These are phyloP conservation scores for Mycena citricolor DNA, from an alignment of 1,284 basidiomycete genomes.

Conservation along the genomic window DNA sequence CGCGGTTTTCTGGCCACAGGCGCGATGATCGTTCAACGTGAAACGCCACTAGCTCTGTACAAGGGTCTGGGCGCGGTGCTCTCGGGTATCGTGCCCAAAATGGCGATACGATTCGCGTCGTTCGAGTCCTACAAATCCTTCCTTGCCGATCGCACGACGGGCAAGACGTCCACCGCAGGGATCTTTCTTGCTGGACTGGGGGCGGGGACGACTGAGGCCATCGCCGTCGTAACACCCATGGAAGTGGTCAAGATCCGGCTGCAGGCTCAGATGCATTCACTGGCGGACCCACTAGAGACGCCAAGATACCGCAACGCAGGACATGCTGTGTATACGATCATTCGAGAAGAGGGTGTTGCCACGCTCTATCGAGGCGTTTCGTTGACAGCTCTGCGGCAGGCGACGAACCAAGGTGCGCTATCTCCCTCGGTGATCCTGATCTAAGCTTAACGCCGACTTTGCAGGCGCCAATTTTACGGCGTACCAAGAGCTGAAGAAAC, in stretches of 20 bases:
- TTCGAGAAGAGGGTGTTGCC: constrained; percentile 87
- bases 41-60: constrained; percentile 95
- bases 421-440: neutral
- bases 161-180: constrained; percentile 70
- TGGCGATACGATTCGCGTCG: constrained; percentile 98
- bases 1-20: constrained; percentile 95
- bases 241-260: constrained; percentile 99
- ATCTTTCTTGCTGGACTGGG: constrained; percentile 92
- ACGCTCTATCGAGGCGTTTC: constrained; percentile 93
- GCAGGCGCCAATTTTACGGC: constrained; percentile 96
- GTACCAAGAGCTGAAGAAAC: constrained; percentile 94
- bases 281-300: constrained; percentile 92
- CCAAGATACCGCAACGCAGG: constrained; percentile 96
- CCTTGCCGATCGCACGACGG: constrained; percentile 76
- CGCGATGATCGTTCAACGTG: constrained; percentile 83
- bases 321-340: constrained; percentile 94
- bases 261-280: constrained; percentile 97
- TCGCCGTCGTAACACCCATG: constrained; percentile 97
- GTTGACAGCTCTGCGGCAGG: constrained; percentile 93
- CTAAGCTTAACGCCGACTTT: constrained; percentile 4
- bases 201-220: constrained; percentile 93
- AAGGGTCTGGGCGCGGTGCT: constrained; percentile 98
- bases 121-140: constrained; percentile 93
- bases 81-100: constrained; percentile 97
- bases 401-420: constrained; percentile 90